These are phyloP conservation scores for Sphaerobolus stellatus DNA, from an alignment of 1,284 basidiomycete species.

Conservation along the genomic window DNA sequence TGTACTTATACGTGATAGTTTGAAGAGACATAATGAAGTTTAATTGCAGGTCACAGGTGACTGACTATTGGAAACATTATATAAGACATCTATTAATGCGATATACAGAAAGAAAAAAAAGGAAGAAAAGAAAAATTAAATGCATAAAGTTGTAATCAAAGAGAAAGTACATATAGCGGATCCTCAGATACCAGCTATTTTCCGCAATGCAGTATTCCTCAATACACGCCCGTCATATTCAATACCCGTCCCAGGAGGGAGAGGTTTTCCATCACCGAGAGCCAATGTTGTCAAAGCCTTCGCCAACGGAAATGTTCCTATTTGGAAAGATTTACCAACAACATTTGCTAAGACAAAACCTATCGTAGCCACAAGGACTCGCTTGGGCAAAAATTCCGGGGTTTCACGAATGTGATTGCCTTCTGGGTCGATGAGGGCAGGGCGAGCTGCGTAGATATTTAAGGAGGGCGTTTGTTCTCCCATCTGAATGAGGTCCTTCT, in stretches of 20 bases:
- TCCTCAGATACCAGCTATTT: background rate
- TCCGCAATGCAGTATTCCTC: background rate
- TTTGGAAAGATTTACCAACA: background rate
- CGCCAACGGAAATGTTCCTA: background rate
- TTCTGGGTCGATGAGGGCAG: background rate
- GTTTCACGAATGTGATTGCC: background rate
- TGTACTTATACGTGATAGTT: too few relatives aligned
- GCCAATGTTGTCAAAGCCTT: background rate
- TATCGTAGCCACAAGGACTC: background rate
- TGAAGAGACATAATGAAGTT: too few relatives aligned
- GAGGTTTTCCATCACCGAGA: background rate
- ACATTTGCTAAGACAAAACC: background rate
- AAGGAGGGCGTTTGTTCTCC: background rate
- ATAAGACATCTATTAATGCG: too few relatives aligned
- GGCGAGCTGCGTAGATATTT: conserved; percentile 1
- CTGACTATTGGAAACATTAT: too few relatives aligned
- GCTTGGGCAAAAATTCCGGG: background rate
- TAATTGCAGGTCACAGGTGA: too few relatives aligned
- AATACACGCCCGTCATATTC: background rate
- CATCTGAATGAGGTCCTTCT: conserved; percentile 22
- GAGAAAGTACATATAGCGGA: background rate
- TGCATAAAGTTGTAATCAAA: too few relatives aligned
- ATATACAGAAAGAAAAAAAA: too few relatives aligned
- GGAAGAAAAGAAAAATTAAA: too few relatives aligned
- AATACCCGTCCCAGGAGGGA: background rate